Percentiles rank a stretch among this genome's conserved stretches.
Conservation (phyloP, 441 rosid genomes). For the Corymbia calophylla region DNA sequence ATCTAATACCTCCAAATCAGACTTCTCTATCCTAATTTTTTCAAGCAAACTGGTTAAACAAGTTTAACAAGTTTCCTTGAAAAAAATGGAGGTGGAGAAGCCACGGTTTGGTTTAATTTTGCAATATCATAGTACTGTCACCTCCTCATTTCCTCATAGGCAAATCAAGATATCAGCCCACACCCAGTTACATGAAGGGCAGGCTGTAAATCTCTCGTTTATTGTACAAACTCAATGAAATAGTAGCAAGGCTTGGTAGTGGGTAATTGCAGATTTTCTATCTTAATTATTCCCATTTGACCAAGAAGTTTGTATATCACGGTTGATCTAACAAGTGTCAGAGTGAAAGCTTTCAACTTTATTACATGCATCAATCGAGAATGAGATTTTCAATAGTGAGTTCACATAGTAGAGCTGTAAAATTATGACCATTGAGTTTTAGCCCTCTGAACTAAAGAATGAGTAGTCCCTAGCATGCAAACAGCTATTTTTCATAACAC, state of each 20-base stretch:
- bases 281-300: not conserved
- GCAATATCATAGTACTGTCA: not conserved
- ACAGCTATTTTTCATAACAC: not conserved
- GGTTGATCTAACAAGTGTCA: not conserved
- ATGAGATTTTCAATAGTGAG: not conserved
- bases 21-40: not conserved
- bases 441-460: not conserved
- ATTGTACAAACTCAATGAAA: not conserved
- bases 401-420: not conserved
- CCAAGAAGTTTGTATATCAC: not conserved
- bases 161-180: not conserved
- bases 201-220: not conserved
- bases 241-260: not conserved
- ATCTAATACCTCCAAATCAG: too few relatives aligned
- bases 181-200: not conserved
- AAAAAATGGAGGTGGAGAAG: not conserved
- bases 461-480: not conserved
- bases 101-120: not conserved
- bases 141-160: not conserved
- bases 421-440: not conserved
- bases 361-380: not conserved
- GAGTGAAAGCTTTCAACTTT: not conserved
- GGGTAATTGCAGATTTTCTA: not conserved
- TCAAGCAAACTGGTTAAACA: not conserved
- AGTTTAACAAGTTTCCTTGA: not conserved